Evolutionary conservation across 768 basidiomycete species (phyloP), one percentile per base, ranked within the genome.

Genomic region (Kwoniella botswanensis): DNA sequence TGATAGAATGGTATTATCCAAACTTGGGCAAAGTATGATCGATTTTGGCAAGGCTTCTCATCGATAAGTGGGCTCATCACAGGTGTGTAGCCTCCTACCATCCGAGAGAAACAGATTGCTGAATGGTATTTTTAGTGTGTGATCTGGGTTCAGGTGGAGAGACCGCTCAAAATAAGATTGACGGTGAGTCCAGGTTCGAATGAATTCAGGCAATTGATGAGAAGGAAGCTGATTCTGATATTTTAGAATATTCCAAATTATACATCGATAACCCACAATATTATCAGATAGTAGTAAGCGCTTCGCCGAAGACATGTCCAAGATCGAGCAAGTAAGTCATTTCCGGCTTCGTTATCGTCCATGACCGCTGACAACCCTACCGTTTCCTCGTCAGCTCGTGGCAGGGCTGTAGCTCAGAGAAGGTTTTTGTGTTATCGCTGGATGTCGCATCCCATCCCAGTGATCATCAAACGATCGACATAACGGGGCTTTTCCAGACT

Each of bases 81-180:
- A 18, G 78, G 81, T 79, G 50, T 44, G 79, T 72, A 13, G 35
- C 21, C n/a, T 22, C 22, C 17, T 22, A 21, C 21, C 26, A 46
- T 35, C 4, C 35, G 7, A 35, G 35, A 6, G 35, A 4, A 26
- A 46, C 26, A 22, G 22, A 42, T n/a, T 10, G n/a, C 21, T n/a
- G 18, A 41, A 9, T 26, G 17, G 22, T 43, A 18, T 29, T 53
- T 54, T 18, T 60, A 80, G 79, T 82, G 4, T 76, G 76, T 58
- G 81, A 82, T 69, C 75, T 78, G 21, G 78, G 79, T 0, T 67
- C 70, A 3, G 76, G 74, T n/a, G 78, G 78, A 67, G 78, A 82
- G 60, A 78, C 74, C 4, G 63, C 70, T 13, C 73, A 77, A 26
- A 63, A 74, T 4, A 82, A 82, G 61, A 77, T 82, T 53, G 65